Evolutionary conservation across 2,329 filamentous ascomycete species (phyloP).

Genomic region (Mycogone perniciosa): DNA sequence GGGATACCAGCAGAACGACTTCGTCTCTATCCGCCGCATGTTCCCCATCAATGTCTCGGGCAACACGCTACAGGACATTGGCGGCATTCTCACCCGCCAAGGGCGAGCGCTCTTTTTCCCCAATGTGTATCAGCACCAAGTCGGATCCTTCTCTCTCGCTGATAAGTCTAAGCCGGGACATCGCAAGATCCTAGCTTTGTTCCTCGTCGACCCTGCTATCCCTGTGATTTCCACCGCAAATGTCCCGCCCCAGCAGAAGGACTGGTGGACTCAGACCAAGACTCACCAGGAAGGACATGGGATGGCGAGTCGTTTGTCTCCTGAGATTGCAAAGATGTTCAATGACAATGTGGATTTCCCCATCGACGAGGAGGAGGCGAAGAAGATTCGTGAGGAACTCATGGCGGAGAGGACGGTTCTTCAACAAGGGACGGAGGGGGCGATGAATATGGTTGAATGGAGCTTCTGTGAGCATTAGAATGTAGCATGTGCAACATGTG

Average conservation of each 20-base stretch:
- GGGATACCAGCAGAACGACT: constrained; percentile 27
- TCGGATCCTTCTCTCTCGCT: constrained; percentile 43
- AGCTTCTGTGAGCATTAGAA: constrained; percentile 21
- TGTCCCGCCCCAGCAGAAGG: constrained; percentile 35
- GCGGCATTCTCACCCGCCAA: constrained; percentile 38
- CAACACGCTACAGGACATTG: constrained; percentile 32
- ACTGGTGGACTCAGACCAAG: constrained; percentile 28
- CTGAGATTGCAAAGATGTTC: constrained; percentile 19
- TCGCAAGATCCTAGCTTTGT: constrained; percentile 54
- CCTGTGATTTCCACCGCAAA: constrained; percentile 39
- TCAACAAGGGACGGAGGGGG: background rate
- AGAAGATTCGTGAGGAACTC: constrained; percentile 18
- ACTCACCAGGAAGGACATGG: background rate
- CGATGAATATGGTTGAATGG: constrained; percentile 9
- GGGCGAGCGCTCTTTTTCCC: constrained; percentile 52
- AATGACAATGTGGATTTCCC: constrained; percentile 19
- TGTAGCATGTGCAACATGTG: background rate
- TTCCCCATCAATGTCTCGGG: constrained; percentile 25
- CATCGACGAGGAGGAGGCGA: constrained; percentile 17
- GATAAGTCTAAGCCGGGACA: constrained; percentile 50
- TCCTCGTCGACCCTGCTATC: constrained; percentile 50
- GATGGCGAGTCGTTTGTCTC: constrained; percentile 11
- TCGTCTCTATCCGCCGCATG: constrained; percentile 25
- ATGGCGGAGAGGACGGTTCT: constrained; percentile 21
- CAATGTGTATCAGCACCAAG: constrained; percentile 46